Percentiles rank a stretch among this genome's conserved stretches.
These are phyloP conservation scores for Coprinopsis sp. DNA, from an alignment of 768 basidiomycete species.

Conservation along the genomic window DNA sequence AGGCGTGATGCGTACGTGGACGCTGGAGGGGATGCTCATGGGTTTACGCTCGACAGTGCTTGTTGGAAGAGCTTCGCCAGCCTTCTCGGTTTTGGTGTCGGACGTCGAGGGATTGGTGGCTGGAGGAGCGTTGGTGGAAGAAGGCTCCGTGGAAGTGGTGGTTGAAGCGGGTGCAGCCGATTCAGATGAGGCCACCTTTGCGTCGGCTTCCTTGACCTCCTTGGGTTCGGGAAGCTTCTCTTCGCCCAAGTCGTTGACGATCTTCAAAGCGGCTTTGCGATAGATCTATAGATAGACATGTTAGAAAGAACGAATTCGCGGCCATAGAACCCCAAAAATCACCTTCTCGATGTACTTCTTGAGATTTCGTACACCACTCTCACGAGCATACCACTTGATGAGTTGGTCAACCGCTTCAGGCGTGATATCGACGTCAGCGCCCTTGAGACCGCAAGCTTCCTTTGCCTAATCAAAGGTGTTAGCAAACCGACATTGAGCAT, in stretches of 20 bases:
- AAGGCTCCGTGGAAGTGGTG: constrained; percentile 12
- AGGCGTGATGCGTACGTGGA: constrained; percentile 77
- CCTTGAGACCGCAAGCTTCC: constrained; percentile 81
- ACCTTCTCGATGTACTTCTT: constrained; percentile 99
- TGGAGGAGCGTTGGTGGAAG: constrained; percentile 17
- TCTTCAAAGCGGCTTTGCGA: constrained; percentile 89
- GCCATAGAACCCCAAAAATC: constrained; percentile 5
- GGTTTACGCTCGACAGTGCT: constrained; percentile 81
- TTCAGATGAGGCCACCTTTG: constrained; percentile 1
- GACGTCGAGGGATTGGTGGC: constrained; percentile 17
- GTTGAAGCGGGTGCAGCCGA: constrained; percentile 24
- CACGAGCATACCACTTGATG: constrained; percentile 96
- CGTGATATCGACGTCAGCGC: constrained; percentile 78
- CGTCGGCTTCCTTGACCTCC: no score
- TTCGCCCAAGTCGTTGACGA: constrained; percentile 89
- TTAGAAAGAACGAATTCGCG: not conserved
- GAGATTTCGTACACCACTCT: constrained; percentile 93
- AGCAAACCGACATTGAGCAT: not conserved
- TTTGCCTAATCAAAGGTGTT: constrained; percentile 66
- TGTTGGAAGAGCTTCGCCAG: constrained; percentile 12
- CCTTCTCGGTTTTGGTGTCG: constrained; percentile 16
- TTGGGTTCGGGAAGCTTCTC: constrained; percentile 77
- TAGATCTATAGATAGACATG: constrained; percentile 89
- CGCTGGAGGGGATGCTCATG: constrained; percentile 69
- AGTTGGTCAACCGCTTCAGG: constrained; percentile 75